Evolutionary conservation across 495 filamentous ascomycete genomes (phyloP).

Genomic region (Neurospora sp.): DNA sequence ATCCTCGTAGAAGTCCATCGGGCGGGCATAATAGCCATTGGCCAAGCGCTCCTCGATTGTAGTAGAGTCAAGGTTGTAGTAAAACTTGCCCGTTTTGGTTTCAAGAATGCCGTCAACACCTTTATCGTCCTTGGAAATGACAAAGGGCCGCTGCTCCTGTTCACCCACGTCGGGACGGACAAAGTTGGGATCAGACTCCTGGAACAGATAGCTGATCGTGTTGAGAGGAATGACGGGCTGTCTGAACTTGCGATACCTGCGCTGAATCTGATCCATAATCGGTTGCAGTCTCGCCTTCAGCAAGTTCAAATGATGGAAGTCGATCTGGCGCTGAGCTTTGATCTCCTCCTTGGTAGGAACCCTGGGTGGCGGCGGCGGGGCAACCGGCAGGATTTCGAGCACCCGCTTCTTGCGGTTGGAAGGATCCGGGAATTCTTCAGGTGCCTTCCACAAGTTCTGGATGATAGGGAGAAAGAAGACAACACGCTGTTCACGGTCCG

Average conservation of each 20-base stretch:
- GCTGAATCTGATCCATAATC: conserved; percentile 90
- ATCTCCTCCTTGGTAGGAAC: conserved; percentile 63
- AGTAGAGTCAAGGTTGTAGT: conserved; percentile 86
- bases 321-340: conserved; percentile 67
- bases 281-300: conserved; percentile 82
- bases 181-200: conserved; percentile 71
- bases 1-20: conserved; percentile 78
- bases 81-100: conserved; percentile 65
- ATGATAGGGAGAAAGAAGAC: conserved; percentile 71
- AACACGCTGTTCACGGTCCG: conserved; percentile 49
- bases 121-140: conserved; percentile 61
- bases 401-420: conserved; percentile 75
- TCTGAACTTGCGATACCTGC: conserved; percentile 73
- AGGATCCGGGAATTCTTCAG: conserved; percentile 77
- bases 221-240: conserved; percentile 63
- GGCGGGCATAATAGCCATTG: conserved; percentile 88
- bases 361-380: conserved; percentile 55
- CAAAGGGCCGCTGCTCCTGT: conserved; percentile 59
- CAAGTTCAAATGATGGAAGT: conserved; percentile 68
- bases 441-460: conserved; percentile 62
- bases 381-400: conserved; percentile 64
- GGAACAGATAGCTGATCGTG: conserved; percentile 66
- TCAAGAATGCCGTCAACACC: conserved; percentile 63
- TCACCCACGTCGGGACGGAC: conserved; percentile 65
- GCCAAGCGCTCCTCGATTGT: conserved; percentile 90